phyloP scores from a whole-genome alignment of 2,329 filamentous ascomycete genomes.

The Ascochyta lentis region DNA sequence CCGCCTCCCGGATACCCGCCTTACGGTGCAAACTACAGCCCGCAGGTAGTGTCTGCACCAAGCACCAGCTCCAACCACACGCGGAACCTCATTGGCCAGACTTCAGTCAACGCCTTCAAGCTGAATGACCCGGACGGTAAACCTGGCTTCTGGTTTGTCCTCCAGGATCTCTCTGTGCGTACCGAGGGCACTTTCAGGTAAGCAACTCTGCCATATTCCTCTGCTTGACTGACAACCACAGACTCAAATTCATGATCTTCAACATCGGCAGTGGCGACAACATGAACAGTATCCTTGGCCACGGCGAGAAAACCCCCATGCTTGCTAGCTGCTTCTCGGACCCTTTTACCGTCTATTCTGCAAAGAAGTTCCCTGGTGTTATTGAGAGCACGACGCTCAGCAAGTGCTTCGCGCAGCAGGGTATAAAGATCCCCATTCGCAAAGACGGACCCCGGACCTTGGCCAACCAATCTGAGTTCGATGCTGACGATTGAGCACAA shows the following conservation, averaged over 20 bases:
- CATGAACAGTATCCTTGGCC: constrained; percentile 69
- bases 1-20: constrained; percentile 28
- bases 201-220: constrained; percentile 30
- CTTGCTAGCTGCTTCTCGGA: constrained; percentile 87
- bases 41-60: constrained; percentile 31
- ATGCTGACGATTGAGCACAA: constrained; percentile 44
- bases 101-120: constrained; percentile 86
- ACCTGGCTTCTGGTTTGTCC: constrained; percentile 93
- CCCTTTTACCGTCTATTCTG: constrained; percentile 90
- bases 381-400: constrained; percentile 91
- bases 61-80: constrained; percentile 73
- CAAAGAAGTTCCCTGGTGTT: constrained; percentile 97
- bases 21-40: constrained; percentile 17
- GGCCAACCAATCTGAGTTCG: constrained; percentile 54
- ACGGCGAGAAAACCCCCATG: constrained; percentile 73
- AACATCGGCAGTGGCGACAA: constrained; percentile 71
- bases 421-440: constrained; percentile 94
- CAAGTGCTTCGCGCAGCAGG: constrained; percentile 90
- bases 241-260: constrained; percentile 78
- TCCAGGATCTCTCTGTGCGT: constrained; percentile 92
- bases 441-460: constrained; percentile 73
- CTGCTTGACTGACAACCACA: constrained; percentile 33
- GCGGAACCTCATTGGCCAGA: constrained; percentile 89
- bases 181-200: constrained; percentile 92
- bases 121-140: constrained; percentile 80